phyloP scores from a whole-genome alignment of 495 filamentous ascomycete species.

The Sphaerosporella brunnea region DNA sequence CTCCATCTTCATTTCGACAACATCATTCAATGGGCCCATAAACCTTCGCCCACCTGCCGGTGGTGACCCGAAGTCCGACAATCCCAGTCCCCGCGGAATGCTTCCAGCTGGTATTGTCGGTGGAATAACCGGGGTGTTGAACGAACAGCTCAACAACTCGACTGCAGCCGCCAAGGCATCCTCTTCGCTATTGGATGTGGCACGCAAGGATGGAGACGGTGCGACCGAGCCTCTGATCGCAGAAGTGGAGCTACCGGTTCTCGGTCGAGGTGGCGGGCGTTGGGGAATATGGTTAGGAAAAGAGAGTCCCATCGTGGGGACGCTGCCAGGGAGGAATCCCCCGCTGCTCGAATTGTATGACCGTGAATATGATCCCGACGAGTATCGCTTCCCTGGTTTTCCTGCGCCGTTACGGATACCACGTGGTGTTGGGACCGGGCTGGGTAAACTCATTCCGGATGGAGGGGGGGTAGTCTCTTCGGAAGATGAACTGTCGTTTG shows the following conservation, averaged over 20 bases:
- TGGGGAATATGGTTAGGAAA: constrained; percentile 20
- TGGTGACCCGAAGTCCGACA: constrained; percentile 36
- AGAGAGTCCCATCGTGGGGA: constrained; percentile 16
- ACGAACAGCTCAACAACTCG: constrained; percentile 74
- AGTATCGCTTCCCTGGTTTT: constrained; percentile 21
- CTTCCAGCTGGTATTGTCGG: constrained; percentile 53
- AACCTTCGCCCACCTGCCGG: constrained; percentile 25
- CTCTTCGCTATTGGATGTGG: constrained; percentile 40
- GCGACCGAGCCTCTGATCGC: constrained; percentile 21
- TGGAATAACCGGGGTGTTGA: constrained; percentile 61
- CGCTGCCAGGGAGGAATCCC: constrained; percentile 23
- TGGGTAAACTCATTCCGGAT: constrained; percentile 15
- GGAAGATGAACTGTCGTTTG: constrained; percentile 36
- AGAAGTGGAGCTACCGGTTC: constrained; percentile 30
- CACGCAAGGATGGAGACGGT: constrained; percentile 11
- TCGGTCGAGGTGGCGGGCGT: constrained; percentile 27
- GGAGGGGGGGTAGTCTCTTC: constrained; percentile 56
- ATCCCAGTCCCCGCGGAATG: constrained; percentile 33
- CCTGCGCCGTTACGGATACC: constrained; percentile 22
- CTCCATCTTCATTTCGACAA: constrained; percentile 20
- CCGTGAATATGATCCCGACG: constrained; percentile 21
- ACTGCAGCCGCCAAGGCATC: constrained; percentile 73
- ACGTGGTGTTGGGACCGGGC: constrained; percentile 21
- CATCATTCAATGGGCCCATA: constrained; percentile 25
- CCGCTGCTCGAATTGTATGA: constrained; percentile 13